These are phyloP conservation scores for Brettanomyces nanus DNA, from an alignment of 805 yeast genomes.

Conservation along the genomic window DNA sequence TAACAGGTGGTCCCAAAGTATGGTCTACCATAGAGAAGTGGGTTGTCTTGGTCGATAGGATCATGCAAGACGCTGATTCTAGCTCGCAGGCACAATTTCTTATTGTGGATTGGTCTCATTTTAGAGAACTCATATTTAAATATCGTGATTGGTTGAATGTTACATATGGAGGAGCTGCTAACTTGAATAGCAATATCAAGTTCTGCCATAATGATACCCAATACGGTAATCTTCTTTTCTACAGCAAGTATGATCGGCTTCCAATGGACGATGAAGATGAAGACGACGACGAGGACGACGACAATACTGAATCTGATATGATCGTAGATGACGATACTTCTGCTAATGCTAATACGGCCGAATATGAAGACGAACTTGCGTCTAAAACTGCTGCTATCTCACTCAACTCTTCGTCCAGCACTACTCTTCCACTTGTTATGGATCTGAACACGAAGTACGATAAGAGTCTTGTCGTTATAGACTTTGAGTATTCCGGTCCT, in stretches of 20 bases:
- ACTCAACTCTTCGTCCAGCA: slow-evolving; percentile 8
- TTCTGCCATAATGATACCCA: slow-evolving; percentile 97
- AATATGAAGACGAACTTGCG: slow-evolving; percentile 10
- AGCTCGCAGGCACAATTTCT: slow-evolving; percentile 32
- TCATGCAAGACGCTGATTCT: slow-evolving; percentile 30
- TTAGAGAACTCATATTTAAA: slow-evolving; percentile 36
- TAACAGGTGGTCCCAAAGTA: slow-evolving; percentile 49
- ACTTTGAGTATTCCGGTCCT: slow-evolving; percentile 92
- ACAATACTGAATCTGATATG: slow-evolving; percentile 4
- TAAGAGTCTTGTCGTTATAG: slow-evolving; percentile 81
- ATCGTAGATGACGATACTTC: slow-evolving; percentile 16
- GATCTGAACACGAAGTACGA: slow-evolving; percentile 32
- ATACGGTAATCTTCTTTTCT: slow-evolving; percentile 81
- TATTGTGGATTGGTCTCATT: slow-evolving; percentile 39
- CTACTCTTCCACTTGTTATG: slow-evolving; percentile 21
- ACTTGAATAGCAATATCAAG: slow-evolving; percentile 43
- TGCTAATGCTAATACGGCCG: not conserved
- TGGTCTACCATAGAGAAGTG: slow-evolving; percentile 72
- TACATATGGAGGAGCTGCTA: slow-evolving; percentile 35
- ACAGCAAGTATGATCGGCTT: slow-evolving; percentile 23
- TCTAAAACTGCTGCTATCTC: slow-evolving; percentile 14
- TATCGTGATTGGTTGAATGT: slow-evolving; percentile 59
- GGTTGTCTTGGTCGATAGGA: slow-evolving; percentile 40
- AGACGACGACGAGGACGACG: slow-evolving; percentile 12
- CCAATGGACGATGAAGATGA: slow-evolving; percentile 21